Conservation (phyloP, 2,329 filamentous ascomycete genomes). For the Colletotrichum siamense region DNA sequence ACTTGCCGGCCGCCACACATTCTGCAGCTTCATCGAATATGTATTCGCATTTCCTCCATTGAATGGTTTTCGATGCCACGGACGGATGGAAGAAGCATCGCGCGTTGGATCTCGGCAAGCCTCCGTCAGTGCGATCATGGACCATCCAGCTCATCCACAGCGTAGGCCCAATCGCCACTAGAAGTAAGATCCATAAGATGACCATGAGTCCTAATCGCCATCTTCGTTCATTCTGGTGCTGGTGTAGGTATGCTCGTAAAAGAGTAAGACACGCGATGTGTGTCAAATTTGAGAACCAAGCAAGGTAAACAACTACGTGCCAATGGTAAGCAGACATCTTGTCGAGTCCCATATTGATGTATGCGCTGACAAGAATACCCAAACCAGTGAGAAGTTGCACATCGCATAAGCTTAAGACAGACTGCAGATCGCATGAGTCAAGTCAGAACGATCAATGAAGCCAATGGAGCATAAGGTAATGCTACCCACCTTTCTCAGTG, state of each 20-base stretch:
- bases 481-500: not conserved
- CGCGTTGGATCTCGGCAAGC: not conserved
- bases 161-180: not conserved
- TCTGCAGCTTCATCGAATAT: too few relatives aligned
- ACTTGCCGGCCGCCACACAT: rapidly evolving
- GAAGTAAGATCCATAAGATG: not conserved
- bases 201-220: not conserved
- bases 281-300: not conserved
- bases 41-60: not conserved
- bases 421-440: not conserved
- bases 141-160: not conserved
- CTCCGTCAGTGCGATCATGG: too few relatives aligned
- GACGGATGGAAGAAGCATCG: not conserved
- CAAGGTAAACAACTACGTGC: not conserved
- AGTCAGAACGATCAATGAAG: not conserved
- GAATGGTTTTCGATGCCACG: not conserved
- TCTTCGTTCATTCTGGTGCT: not conserved
- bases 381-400: not conserved
- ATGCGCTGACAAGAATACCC: not conserved
- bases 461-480: too few relatives aligned
- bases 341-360: not conserved
- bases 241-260: not conserved
- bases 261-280: not conserved
- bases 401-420: not conserved
- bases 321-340: not conserved